These are phyloP conservation scores for Aspergillus homomorphus DNA, from an alignment of 495 filamentous ascomycete genomes.

Conservation along the genomic window DNA sequence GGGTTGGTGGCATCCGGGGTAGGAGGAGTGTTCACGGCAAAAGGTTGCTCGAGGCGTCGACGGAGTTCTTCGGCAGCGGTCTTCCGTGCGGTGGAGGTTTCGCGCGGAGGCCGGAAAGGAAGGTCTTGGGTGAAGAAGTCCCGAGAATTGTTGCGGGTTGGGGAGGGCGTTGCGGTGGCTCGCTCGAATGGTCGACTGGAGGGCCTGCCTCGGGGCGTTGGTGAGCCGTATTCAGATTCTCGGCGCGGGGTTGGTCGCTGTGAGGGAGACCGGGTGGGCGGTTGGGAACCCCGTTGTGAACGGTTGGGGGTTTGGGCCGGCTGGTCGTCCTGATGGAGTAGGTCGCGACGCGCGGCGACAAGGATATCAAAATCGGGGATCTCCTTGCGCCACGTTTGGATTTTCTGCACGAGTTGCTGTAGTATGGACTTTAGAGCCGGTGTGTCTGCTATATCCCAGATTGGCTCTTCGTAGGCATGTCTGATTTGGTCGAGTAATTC, in stretches of 20 bases:
- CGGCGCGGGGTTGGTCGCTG: conserved; percentile 19
- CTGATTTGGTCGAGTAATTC: conserved; percentile 27
- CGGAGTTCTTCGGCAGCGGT: conserved; percentile 36
- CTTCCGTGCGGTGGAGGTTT: conserved; percentile 27
- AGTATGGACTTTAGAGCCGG: conserved; percentile 43
- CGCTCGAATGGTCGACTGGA: conserved; percentile 10
- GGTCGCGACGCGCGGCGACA: conserved; percentile 62
- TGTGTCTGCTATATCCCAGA: conserved; percentile 34
- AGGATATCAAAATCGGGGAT: conserved; percentile 75
- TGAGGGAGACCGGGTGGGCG: conserved; percentile 16
- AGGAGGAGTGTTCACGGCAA: conserved; percentile 19
- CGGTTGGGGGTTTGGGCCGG: conserved; percentile 17
- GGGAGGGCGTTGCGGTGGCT: conserved; percentile 14
- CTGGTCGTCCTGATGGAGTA: conserved; percentile 37
- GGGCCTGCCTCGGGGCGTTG: conserved; percentile 17
- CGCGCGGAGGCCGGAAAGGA: conserved; percentile 28
- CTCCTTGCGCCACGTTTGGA: conserved; percentile 61
- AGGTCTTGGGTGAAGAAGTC: conserved; percentile 24
- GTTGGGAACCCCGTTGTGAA: conserved; percentile 24
- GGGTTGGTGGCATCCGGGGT: conserved; percentile 1
- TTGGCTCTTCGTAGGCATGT: conserved; percentile 35
- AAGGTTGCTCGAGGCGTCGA: conserved; percentile 37
- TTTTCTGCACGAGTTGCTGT: conserved; percentile 57
- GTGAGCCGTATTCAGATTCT: conserved; percentile 15
- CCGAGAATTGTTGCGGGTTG: conserved; percentile 18